These are phyloP conservation scores for Drechslerella coelobrocha DNA, from an alignment of 2,329 filamentous ascomycete species.

Conservation along the genomic window DNA sequence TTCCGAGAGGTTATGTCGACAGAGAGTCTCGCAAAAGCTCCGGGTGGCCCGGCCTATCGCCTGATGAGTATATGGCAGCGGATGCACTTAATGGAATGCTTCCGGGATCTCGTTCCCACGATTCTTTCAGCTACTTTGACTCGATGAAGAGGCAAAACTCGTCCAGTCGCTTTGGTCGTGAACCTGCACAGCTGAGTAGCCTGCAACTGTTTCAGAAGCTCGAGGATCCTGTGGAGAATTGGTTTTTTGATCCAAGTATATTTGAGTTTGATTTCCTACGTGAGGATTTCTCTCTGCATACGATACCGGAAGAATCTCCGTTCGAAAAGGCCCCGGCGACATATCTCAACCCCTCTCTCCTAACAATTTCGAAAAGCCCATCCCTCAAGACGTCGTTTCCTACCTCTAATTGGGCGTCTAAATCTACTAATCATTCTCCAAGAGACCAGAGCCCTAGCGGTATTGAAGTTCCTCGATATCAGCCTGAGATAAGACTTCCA, in stretches of 20 bases:
- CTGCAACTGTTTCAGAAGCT: slow-evolving; percentile 41
- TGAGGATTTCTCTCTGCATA: slow-evolving; percentile 44
- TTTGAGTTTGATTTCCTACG: slow-evolving; percentile 49
- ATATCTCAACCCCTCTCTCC: slow-evolving; percentile 41
- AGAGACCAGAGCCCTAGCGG: slow-evolving; percentile 37
- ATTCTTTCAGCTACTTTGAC: slow-evolving; percentile 46
- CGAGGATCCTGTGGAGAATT: slow-evolving; percentile 43
- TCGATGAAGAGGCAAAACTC: slow-evolving; percentile 45
- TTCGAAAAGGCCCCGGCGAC: slow-evolving; percentile 35
- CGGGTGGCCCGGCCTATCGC: slow-evolving; percentile 39
- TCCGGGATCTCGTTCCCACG: slow-evolving; percentile 28
- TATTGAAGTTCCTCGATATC: slow-evolving; percentile 33
- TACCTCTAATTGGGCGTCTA: slow-evolving; percentile 21
- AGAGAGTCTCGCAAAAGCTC: slow-evolving; percentile 36
- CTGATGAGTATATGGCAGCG: slow-evolving; percentile 45
- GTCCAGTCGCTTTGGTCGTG: slow-evolving; percentile 36
- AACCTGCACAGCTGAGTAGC: slow-evolving; percentile 40
- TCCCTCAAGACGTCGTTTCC: slow-evolving; percentile 39
- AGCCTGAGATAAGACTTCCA: slow-evolving; percentile 39
- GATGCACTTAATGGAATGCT: slow-evolving; percentile 46
- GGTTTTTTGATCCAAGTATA: slow-evolving; percentile 46
- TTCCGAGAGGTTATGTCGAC: slow-evolving; percentile 42
- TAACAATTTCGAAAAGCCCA: slow-evolving; percentile 37
- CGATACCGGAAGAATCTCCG: slow-evolving; percentile 38
- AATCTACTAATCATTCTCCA: slow-evolving; percentile 40